Conservation (phyloP, 2,329 filamentous ascomycete species). For the Acephala macrosclerotiorum region DNA sequence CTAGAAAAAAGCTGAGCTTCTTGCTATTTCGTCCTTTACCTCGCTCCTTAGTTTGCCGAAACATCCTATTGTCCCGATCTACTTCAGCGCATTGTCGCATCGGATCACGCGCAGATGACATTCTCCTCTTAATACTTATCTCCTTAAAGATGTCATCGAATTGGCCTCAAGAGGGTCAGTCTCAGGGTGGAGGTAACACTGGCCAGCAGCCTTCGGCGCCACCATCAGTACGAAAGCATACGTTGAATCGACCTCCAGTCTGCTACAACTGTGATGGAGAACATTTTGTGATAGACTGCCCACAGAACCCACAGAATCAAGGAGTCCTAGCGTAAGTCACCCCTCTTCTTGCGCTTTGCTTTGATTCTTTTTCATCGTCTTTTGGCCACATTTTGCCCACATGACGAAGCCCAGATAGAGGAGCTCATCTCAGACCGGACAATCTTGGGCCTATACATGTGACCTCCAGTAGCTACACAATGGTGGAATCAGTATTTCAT, state of each 20-base stretch:
- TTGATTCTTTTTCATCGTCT: background rate
- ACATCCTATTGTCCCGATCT: background rate
- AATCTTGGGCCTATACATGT: background rate
- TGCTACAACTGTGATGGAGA: constrained; percentile 64
- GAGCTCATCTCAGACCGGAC: background rate
- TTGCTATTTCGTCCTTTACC: background rate
- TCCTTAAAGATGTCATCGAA: constrained; percentile 33
- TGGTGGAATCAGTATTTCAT: background rate
- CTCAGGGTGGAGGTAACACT: constrained; percentile 23
- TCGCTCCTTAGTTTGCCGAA: background rate
- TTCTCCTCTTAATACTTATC: background rate
- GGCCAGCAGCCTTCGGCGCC: constrained; percentile 18
- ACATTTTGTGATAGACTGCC: constrained; percentile 62
- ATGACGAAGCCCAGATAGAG: background rate
- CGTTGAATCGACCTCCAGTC: constrained; percentile 43
- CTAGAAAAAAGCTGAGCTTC: background rate
- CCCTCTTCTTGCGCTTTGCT: background rate
- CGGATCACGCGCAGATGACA: background rate
- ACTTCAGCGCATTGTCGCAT: background rate
- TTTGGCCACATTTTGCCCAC: background rate
- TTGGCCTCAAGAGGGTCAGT: constrained; percentile 34
- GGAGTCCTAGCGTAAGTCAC: constrained; percentile 57
- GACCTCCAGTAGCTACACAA: background rate
- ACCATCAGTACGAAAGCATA: constrained; percentile 25
- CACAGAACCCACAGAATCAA: constrained; percentile 52